A percentile compares a stretch with the other conserved stretches of the same genome.
Conservation (phyloP, 2,329 filamentous ascomycete species). For the Ophiognomonia clavigignenti-juglandacearum region DNA sequence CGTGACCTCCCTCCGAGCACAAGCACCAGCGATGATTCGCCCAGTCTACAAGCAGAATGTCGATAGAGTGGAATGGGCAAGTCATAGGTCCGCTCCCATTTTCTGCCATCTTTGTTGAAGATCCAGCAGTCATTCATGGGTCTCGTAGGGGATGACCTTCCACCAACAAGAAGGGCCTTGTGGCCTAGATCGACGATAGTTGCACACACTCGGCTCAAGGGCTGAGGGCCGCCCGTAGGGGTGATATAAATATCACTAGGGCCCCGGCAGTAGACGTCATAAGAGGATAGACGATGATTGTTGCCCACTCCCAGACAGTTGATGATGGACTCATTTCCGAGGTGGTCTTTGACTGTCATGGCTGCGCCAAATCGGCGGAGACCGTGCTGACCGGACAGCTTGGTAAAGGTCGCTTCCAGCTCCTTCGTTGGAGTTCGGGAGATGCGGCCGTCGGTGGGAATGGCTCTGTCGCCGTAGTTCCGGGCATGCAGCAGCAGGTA, state of each 20-base stretch:
- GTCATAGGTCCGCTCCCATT: constrained; percentile 61
- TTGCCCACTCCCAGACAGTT: constrained; percentile 40
- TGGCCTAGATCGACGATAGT: constrained; percentile 63
- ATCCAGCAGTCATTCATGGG: constrained; percentile 74
- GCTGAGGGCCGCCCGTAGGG: constrained; percentile 32
- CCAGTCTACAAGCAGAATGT: constrained; percentile 58
- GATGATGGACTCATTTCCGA: constrained; percentile 39
- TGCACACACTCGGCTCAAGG: constrained; percentile 65
- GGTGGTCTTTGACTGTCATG: constrained; percentile 33
- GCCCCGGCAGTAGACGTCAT: constrained; percentile 40
- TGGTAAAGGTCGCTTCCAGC: constrained; percentile 26
- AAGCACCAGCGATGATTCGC: constrained; percentile 46
- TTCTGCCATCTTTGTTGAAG: constrained; percentile 44
- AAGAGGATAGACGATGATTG: constrained; percentile 42
- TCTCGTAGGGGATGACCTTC: constrained; percentile 68
- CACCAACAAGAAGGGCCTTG: constrained; percentile 64
- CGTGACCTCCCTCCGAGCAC: constrained; percentile 58
- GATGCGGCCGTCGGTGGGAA: no score
- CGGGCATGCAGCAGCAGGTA: constrained; percentile 73
- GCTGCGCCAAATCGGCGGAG: constrained; percentile 58
- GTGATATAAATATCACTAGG: constrained; percentile 14
- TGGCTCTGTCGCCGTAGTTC: constrained; percentile 21
- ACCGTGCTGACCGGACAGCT: constrained; percentile 34
- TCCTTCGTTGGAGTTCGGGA: constrained; percentile 1
- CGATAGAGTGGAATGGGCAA: constrained; percentile 71